Evolutionary conservation across 805 yeast species (phyloP).

Genomic region (Hanseniaspora lachancei): DNA sequence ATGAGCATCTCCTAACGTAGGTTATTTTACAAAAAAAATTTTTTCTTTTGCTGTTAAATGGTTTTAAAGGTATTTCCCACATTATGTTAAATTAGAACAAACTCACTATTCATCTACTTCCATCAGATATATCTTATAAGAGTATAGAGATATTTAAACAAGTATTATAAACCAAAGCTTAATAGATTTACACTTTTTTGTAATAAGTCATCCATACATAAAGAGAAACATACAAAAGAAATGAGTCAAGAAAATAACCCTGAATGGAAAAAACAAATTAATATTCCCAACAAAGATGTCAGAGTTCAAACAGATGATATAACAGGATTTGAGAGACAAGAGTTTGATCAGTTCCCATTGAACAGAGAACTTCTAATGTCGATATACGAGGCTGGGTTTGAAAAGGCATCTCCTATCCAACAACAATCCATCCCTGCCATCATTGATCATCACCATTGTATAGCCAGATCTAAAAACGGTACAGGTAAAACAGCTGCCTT

Average conservation of each 20-base stretch:
- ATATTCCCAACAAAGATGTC: constrained; percentile 72
- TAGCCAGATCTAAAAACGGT: constrained; percentile 97
- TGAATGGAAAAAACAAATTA: constrained; percentile 64
- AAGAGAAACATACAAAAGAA: neutral
- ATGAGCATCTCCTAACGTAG: no score
- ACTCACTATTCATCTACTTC: neutral
- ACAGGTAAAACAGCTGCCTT: constrained; percentile 98
- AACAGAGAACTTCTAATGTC: constrained; percentile 95
- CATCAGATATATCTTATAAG: no score
- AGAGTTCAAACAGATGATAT: constrained; percentile 97
- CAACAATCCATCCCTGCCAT: constrained; percentile 96
- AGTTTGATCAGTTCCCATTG: constrained; percentile 82
- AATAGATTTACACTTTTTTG: neutral
- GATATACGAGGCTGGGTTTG: constrained; percentile 96
- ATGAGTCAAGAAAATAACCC: neutral
- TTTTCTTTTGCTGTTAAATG: neutral
- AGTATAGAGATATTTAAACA: neutral
- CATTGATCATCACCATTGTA: constrained; percentile 83
- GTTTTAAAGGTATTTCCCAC: no score
- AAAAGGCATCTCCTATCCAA: constrained; percentile 94
- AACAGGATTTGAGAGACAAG: constrained; percentile 72
- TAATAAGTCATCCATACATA: neutral
- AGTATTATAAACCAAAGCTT: neutral
- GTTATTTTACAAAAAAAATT: no score
- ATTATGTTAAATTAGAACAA: no score